Evolutionary conservation across 1,139 yeast species (phyloP).

Genomic region (Pichia sp.): DNA sequence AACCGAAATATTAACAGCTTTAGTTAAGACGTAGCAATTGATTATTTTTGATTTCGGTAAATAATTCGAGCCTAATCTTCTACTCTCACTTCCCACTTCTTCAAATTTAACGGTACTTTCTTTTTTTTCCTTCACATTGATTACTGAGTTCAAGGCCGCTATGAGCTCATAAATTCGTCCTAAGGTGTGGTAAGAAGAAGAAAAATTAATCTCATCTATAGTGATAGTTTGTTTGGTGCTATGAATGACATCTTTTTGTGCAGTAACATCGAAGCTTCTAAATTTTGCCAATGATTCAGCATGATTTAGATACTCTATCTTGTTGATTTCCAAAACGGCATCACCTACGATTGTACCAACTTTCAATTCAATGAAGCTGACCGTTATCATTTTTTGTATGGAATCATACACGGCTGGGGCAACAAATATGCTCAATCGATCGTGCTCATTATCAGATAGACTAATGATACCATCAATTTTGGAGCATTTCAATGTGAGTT

Average conservation of each 20-base stretch:
- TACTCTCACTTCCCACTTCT: slow-evolving; percentile 16
- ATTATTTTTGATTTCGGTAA: slow-evolving; percentile 21
- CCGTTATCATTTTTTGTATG: background rate
- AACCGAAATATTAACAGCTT: slow-evolving; percentile 31
- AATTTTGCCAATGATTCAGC: slow-evolving; percentile 5
- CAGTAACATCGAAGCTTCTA: slow-evolving; percentile 9
- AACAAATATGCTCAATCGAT: slow-evolving; percentile 1
- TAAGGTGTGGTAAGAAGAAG: background rate
- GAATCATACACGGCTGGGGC: slow-evolving; percentile 9
- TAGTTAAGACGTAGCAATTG: slow-evolving; percentile 19
- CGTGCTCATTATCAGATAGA: slow-evolving; percentile 2
- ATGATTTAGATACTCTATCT: slow-evolving; percentile 3
- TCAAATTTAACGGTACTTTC: slow-evolving; percentile 14
- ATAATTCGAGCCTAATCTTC: slow-evolving; percentile 27
- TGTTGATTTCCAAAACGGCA: background rate
- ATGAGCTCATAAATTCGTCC: background rate
- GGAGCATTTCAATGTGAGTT: background rate
- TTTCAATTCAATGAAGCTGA: slow-evolving; percentile 2
- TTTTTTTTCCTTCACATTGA: background rate
- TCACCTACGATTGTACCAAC: slow-evolving; percentile 2
- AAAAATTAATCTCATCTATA: background rate
- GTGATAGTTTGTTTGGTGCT: background rate
- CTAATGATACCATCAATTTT: slow-evolving; percentile 1
- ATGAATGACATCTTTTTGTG: slow-evolving; percentile 6
- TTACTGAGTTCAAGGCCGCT: background rate